Evolutionary conservation across 805 yeast species (phyloP), one percentile per base, ranked within the genome.

Genomic region (Candida incommunis): DNA sequence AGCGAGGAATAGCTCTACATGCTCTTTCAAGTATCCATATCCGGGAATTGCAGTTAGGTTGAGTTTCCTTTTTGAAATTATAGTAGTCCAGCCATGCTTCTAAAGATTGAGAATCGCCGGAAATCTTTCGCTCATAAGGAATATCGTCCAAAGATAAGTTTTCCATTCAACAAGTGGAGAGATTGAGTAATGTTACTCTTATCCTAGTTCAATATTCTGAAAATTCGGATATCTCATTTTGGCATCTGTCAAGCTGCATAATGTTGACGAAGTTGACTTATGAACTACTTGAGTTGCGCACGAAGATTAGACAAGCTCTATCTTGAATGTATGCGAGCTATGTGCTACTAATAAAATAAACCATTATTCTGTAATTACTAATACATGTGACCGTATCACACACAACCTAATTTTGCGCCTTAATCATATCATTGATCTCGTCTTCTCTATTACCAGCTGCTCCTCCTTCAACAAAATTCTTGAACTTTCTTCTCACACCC

Each of bases 391-490:
- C n/a, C n/a, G n/a, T n/a, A n/a, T n/a, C n/a, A 25, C 27, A 13
- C 13, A 7, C 27, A 53, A 63, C 66, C 74, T 82, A 83, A 86
- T 81, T 82, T 92, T 82, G 83, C 70, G 84, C 82, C 77, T 85
- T 83, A 68, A 85, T 84, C 72, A 86, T 82, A 69, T 82, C 80
- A 82, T 86, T 86, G 74, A 86, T 86, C 84, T 76, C 82, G 65
- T 84, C 80, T 76, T 86, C 95, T 75, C 95, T 83, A 94, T 86
- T 86, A 82, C 95, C 95, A 71, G 86, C 79, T 76, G 92, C 81
- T 82, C 95, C 95, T 78, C 95, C 95, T 76, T 84, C 94, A 78
- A 86, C 82, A 69, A 82, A 86, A 76, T 86, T 95, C 76, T 79
- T 79, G 94, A 86, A 86, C 79, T 86, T 86, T 81, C 95, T 86